A percentile compares a stretch with the other conserved stretches of the same genome.
Evolutionary conservation across 768 basidiomycete species (phyloP).

Genomic region (Zangia roseola): DNA sequence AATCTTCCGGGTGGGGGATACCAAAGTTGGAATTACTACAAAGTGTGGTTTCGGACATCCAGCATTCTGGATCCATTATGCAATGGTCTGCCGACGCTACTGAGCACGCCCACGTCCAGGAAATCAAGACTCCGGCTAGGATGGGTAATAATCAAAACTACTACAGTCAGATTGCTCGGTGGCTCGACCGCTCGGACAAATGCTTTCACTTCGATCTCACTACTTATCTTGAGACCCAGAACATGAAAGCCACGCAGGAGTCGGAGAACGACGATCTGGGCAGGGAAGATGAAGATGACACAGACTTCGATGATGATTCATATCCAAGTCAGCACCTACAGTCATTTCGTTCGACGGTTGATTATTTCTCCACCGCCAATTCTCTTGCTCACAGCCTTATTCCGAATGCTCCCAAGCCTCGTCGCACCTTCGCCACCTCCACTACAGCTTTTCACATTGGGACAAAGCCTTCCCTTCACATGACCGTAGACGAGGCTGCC

Average conservation of each 20-base stretch:
- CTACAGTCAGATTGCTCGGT: slow-evolving; percentile 31
- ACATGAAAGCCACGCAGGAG: background rate
- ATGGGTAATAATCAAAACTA: slow-evolving; percentile 28
- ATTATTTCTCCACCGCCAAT: background rate
- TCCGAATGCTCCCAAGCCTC: no score
- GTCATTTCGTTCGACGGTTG: no score
- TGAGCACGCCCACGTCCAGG: slow-evolving; percentile 32
- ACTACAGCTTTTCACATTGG: background rate
- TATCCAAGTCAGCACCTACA: background rate
- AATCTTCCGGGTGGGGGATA: no score
- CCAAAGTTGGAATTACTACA: slow-evolving; percentile 4
- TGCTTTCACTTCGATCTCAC: slow-evolving; percentile 1
- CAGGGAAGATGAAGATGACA: background rate
- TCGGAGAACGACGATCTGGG: background rate
- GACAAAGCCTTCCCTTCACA: background rate
- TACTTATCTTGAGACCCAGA: background rate
- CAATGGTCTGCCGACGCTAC: slow-evolving; percentile 36
- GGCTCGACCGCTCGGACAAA: slow-evolving; percentile 33
- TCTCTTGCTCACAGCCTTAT: background rate
- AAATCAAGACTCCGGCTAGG: slow-evolving; percentile 33
- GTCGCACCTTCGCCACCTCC: background rate
- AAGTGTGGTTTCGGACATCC: background rate
- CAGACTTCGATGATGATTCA: background rate
- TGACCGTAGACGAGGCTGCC: background rate
- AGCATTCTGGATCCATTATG: background rate